phyloP scores from a whole-genome alignment of 306 rosid genomes.

The Medicago arabica region DNA sequence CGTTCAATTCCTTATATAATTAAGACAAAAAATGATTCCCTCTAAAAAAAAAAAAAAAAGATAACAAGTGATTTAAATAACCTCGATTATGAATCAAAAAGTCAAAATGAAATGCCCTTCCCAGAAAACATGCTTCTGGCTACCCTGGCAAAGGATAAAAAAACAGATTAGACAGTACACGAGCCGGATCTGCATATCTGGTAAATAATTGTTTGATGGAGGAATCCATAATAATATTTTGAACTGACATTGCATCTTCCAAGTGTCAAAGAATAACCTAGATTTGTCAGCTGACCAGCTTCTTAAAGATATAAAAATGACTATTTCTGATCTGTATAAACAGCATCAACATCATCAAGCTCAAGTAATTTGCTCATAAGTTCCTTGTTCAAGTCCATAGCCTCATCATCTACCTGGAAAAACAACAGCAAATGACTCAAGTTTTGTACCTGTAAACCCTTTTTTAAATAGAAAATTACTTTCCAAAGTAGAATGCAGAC shows the following conservation, averaged over 20 bases:
- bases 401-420: constrained; percentile 91
- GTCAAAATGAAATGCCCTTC: constrained; percentile 34
- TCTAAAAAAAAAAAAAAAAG: not conserved
- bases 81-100: constrained; percentile 31
- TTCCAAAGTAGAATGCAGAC: constrained; percentile 26
- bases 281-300: constrained; percentile 42
- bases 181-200: constrained; percentile 38
- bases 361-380: constrained; percentile 82
- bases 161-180: constrained; percentile 28
- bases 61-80: constrained; percentile 27
- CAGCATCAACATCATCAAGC: constrained; percentile 96
- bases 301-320: constrained; percentile 19
- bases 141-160: constrained; percentile 2
- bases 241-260: constrained; percentile 24
- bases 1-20: constrained; percentile 9
- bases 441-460: constrained; percentile 16
- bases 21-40: constrained; percentile 24
- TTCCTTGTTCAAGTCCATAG: constrained; percentile 88
- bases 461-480: constrained; percentile 12
- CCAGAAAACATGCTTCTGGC: constrained; percentile 34
- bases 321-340: constrained; percentile 89
- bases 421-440: constrained; percentile 33
- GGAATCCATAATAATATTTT: constrained; percentile 22
- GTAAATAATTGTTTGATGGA: constrained; percentile 3
- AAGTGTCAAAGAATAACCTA: constrained; percentile 29